Base-by-base conservation (phyloP, 1,284 basidiomycete genomes). In the Ceratobasidium sp. region DNA sequence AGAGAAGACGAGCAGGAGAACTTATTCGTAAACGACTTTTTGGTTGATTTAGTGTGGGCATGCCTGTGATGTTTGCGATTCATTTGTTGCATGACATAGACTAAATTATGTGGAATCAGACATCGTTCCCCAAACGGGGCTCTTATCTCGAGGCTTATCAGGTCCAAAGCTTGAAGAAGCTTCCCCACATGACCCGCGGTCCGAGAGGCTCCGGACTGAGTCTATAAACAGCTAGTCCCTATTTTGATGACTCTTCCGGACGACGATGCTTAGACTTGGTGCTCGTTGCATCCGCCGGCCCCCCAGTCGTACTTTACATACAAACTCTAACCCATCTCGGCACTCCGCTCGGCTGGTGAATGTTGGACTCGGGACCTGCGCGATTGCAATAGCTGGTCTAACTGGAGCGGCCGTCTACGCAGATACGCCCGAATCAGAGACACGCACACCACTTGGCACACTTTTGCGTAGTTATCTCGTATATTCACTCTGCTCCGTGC, bases 401-500 rank as follows among this genome's bases (percentile, higher is more conserved):
- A 14, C 54, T 56, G 54, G 66, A 27, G 39, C 66, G 5, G 54
- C 31, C 2, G 53, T 69, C 39, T 69, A 69, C 41, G 66, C 66
- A 22, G 66, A 69, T 58, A 27, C 53, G 7, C 29, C 24, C 5
- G 54, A 58, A 14, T 19, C 37, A 8, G 66, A 58, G 31, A 29
- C 53, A 24, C 22, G 27, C 37, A 46, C 43, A n/a, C 54, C 66
- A 46, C 53, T 69, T 9, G 34, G 66, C 16, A 46, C 83, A 34
- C 85, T 92, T 34, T 58, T 90, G 27, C 87, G 94, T 68, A 84
- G 92, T 0, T 96, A 95, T 79, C 80, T 90, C 62, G 94, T 96
- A 51, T 97, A 92, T 82, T 86, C 90, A 11, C 85, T 93, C 80
- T 93, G 91, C 81, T 93, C 92, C 7, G 83, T 93, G 41, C 92